phyloP scores from a whole-genome alignment of 225 moss, liverwort and hornwort genomes.

The Bryum argenteum region DNA sequence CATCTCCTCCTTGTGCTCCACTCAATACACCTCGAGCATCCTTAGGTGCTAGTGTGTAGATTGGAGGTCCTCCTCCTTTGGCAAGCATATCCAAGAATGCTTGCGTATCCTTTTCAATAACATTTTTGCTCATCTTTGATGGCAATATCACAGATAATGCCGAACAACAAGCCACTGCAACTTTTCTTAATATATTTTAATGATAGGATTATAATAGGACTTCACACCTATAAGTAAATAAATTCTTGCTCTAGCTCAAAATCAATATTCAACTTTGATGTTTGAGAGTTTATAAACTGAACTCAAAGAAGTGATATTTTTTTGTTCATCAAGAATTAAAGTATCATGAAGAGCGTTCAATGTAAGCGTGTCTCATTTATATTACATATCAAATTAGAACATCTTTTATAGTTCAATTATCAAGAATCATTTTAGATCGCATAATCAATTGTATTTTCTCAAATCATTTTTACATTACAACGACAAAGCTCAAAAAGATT shows the following conservation, averaged over 20 bases:
- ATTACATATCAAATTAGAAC: no score
- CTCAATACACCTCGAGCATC: slow-evolving; percentile 38
- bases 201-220: rapidly evolving
- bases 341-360: no score
- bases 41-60: slow-evolving; percentile 36
- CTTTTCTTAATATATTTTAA: background rate
- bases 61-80: slow-evolving; percentile 35
- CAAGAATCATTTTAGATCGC: no score
- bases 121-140: slow-evolving; percentile 35
- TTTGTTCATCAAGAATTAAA: no score
- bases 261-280: no score
- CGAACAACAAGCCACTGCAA: slow-evolving; percentile 14
- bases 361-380: no score
- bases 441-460: no score
- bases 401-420: no score
- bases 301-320: no score
- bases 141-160: background rate
- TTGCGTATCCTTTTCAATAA: slow-evolving; percentile 45
- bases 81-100: slow-evolving; percentile 40
- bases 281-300: no score
- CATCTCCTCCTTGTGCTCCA: background rate
- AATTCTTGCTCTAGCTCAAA: background rate
- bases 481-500: no score
- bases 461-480: no score
- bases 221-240: rapidly evolving